Conservation (phyloP, 2,329 filamentous ascomycete species). For the Ophiostoma quercus region DNA sequence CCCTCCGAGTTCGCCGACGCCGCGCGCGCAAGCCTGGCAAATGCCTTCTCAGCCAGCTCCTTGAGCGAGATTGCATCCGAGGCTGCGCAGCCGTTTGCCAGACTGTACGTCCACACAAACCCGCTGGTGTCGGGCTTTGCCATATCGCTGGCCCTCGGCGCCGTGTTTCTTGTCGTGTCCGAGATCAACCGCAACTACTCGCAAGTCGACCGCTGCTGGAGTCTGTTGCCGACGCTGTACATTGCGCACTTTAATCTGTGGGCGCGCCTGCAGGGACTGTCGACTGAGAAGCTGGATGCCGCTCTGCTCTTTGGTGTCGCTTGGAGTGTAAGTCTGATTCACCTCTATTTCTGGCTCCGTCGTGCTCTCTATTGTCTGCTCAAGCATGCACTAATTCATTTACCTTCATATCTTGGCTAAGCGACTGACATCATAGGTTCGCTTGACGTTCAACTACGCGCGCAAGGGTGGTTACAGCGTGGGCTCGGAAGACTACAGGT, state of each 20-base stretch:
- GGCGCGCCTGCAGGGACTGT: slow-evolving; percentile 68
- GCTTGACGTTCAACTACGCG: slow-evolving; percentile 95
- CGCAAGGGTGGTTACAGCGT: slow-evolving; percentile 85
- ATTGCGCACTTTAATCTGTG: slow-evolving; percentile 79
- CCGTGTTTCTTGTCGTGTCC: slow-evolving; percentile 66
- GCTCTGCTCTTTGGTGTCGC: slow-evolving; percentile 63
- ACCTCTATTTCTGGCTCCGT: background rate
- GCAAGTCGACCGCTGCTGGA: slow-evolving; percentile 93
- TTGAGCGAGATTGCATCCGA: slow-evolving; percentile 27
- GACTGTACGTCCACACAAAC: slow-evolving; percentile 76
- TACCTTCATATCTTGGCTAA: too few species aligned
- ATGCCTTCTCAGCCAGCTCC: background rate
- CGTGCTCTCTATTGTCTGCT: background rate
- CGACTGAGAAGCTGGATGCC: slow-evolving; percentile 65
- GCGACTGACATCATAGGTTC: slow-evolving; percentile 44
- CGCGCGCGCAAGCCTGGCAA: slow-evolving; percentile 32
- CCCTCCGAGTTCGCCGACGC: slow-evolving; percentile 59
- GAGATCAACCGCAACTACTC: slow-evolving; percentile 92
- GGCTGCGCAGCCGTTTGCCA: slow-evolving; percentile 41
- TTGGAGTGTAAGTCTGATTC: slow-evolving; percentile 65
- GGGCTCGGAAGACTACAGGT: slow-evolving; percentile 93
- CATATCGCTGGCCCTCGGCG: slow-evolving; percentile 64
- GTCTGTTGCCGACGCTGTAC: slow-evolving; percentile 80
- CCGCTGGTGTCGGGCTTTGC: slow-evolving; percentile 72
- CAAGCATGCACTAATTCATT: too few species aligned